Base-by-base conservation (phyloP, 192 early-diverging fungal genomes). In the Ambispora gerdemannii region DNA sequence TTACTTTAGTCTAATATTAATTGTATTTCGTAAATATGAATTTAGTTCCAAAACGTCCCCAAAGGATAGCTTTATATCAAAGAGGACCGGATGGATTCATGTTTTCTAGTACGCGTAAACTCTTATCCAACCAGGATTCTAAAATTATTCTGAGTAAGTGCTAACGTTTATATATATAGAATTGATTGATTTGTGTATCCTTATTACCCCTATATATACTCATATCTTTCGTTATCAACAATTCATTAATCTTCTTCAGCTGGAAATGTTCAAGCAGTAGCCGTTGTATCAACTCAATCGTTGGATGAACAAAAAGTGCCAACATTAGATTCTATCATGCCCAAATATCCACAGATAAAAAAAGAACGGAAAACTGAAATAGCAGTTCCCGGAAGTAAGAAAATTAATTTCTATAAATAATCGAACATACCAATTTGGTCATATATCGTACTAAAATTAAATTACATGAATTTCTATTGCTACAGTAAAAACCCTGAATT, bases 401-500 rank as follows among this genome's bases (percentile, higher is more conserved):
- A 62, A 1, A 33, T 17, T 36, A 0, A 13, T 50, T 25, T 67
- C 2, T 56, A 30, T 28, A 32, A 11, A 27, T 49, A 30, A 30
- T n/a, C 31, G 52, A 43, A 1, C 32, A 43, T 0, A 62, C n/a
- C 33, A 2, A 3, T 63, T 36, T 72, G 1, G 24, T 65, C 10
- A 35, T 71, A 24, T 64, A 1, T 34, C 1, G 50, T n/a, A 15
- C 17, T n/a, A 1, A n/a, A 20, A 50, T 15, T n/a, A 49, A 49
- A 50, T 15, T 20, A 50, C 17, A 58, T 2, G 24, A 28, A 58
- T 13, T 20, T 1, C 24, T 58, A 13, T 20, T 4, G 1, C 24
- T 58, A 17, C 72, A 85, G 84, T 85, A n/a, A 77, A 81, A 69
- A 80, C 71, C 63, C 72, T 77, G 7, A 70, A 79, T 36, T 85